phyloP scores from a whole-genome alignment of 1,139 yeast species.

The Debaryomyces sp. region DNA sequence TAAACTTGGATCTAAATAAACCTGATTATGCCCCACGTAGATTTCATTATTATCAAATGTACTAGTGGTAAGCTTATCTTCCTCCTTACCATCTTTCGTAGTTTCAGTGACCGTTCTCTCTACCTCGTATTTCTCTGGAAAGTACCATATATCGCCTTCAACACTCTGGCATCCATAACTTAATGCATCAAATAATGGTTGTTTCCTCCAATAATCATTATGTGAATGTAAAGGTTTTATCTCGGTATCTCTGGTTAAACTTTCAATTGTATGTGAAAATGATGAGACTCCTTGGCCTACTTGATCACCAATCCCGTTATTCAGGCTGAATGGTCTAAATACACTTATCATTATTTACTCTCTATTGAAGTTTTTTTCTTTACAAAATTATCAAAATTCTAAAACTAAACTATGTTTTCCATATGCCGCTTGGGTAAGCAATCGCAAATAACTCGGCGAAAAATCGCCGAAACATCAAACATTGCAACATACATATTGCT shows the following conservation, averaged over 20 bases:
- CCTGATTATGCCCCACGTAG: slow-evolving; percentile 69
- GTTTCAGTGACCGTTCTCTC: slow-evolving; percentile 27
- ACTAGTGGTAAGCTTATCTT: slow-evolving; percentile 20
- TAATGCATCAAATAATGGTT: slow-evolving; percentile 66
- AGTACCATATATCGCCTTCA: slow-evolving; percentile 74
- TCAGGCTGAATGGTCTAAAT: slow-evolving; percentile 9
- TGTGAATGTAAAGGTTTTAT: slow-evolving; percentile 66
- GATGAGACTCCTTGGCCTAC: not conserved
- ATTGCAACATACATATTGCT: not conserved
- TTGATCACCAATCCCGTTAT: not conserved
- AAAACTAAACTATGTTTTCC: not conserved
- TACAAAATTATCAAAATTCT: not conserved
- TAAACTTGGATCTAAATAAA: slow-evolving; percentile 42
- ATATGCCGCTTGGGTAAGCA: slow-evolving; percentile 7
- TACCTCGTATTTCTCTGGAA: slow-evolving; percentile 30
- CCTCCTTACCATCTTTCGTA: slow-evolving; percentile 13
- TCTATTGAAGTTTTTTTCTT: not conserved
- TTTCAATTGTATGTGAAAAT: slow-evolving; percentile 25
- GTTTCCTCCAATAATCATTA: slow-evolving; percentile 71
- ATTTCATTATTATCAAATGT: slow-evolving; percentile 38
- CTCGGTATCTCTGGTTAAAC: slow-evolving; percentile 52
- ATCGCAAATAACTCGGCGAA: slow-evolving; percentile 4
- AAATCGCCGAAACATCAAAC: slow-evolving; percentile 10
- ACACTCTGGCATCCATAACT: slow-evolving; percentile 60
- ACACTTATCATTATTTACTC: slow-evolving; percentile 9